phyloP scores from a whole-genome alignment of 495 filamentous ascomycete genomes.

The Apodospora peruviana region DNA sequence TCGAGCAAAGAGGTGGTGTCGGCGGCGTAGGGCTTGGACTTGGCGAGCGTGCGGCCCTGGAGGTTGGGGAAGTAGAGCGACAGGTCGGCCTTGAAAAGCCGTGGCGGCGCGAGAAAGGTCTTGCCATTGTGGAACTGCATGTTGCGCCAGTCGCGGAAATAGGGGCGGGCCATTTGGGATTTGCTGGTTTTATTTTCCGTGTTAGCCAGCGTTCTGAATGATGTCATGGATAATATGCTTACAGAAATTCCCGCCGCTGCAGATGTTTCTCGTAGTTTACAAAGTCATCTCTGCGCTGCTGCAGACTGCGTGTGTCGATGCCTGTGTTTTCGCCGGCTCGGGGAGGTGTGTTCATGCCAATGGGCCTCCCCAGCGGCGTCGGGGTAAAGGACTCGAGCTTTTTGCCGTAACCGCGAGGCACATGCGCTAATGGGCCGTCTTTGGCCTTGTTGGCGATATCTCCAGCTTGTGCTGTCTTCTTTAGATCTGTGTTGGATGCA shows the following conservation, averaged over 20 bases:
- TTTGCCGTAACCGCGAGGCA: constrained; percentile 51
- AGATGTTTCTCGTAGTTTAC: constrained; percentile 81
- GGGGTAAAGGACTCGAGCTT: constrained; percentile 56
- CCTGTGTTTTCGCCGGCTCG: constrained; percentile 73
- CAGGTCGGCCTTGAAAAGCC: constrained; percentile 66
- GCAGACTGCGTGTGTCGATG: constrained; percentile 58
- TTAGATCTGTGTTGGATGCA: neutral
- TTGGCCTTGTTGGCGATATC: neutral
- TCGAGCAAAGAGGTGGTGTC: constrained; percentile 70
- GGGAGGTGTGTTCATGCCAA: constrained; percentile 72
- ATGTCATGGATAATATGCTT: constrained; percentile 18
- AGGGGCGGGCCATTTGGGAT: constrained; percentile 64
- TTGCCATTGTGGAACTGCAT: constrained; percentile 80
- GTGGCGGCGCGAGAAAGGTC: constrained; percentile 72
- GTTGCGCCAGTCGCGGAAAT: constrained; percentile 89
- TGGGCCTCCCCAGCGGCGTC: constrained; percentile 66
- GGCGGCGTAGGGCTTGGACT: constrained; percentile 28
- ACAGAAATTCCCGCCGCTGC: constrained; percentile 65
- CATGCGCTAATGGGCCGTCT: constrained; percentile 37
- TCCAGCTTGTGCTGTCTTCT: neutral
- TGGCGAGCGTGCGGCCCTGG: constrained; percentile 63
- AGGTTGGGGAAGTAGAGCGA: constrained; percentile 94
- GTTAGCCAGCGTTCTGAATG: neutral
- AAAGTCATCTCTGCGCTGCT: constrained; percentile 72
- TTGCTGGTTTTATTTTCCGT: constrained; percentile 27